Base-by-base conservation (phyloP, 2,329 filamentous ascomycete species). In the Scedosporium boydii region DNA sequence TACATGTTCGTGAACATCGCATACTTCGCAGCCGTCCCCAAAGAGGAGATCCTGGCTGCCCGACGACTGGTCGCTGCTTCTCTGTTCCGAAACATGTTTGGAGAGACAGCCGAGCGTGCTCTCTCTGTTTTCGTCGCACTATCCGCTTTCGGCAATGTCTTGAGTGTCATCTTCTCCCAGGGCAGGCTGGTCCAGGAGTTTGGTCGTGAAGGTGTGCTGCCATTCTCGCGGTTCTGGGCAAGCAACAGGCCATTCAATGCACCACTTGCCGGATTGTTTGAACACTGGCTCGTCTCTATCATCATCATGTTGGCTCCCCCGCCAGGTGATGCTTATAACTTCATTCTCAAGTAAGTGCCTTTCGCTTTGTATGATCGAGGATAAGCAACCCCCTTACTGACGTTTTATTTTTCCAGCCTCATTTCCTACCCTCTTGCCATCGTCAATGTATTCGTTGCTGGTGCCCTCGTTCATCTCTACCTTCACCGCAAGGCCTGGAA, bases 1-100 rank as follows among this genome's bases (percentile, higher is more conserved):
- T 89, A 89, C 74, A 84, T 88, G 75, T 77, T 89, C 18, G 81
- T 82, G 70, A 89, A 89, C 73, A 80, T 88, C 55, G 82, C 86
- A 60, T 88, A 88, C 73, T 88, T 88, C 66, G 84, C 85, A 6
- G 81, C 78, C 10, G 81, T 84, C 0, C 74, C 80, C 64, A 80
- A 78, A 69, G 74, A 76, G 2, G 81, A 84, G 66, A 84, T 85
- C 56, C 72, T 83, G 12, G 73, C 72, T 18, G 77, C 80, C 0
- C 75, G 80, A 63, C 76, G 78, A 10, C 80, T 83, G 3, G 76
- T 84, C 2, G 82, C 82, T 5, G 82, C 80, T 1, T 77, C 76
- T 0, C 77, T 84, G 60, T 84, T 85, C 76, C 75, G 79, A 59
- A 84, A 84, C 69, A 79, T 84, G 65, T 81, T 82, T 68, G 82